Conservation (phyloP, 225 moss, liverwort and hornwort species). For the Climacium dendroides region DNA sequence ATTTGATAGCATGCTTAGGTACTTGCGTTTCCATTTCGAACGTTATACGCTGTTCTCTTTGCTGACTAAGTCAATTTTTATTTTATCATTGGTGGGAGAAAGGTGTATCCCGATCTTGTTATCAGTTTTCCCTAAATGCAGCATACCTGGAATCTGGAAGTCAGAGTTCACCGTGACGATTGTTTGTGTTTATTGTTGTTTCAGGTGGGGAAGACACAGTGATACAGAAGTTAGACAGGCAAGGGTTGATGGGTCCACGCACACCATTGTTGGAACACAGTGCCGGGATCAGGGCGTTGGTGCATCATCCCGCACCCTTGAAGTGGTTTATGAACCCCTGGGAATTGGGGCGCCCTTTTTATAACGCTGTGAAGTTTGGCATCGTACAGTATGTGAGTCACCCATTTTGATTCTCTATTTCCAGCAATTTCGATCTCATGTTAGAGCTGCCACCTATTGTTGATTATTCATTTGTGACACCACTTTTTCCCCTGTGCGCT, state of each 20-base stretch:
- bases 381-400: conserved; percentile 97
- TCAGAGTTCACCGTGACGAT: neutral
- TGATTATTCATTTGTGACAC: neutral
- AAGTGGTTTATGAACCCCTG: conserved; percentile 82
- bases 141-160: neutral
- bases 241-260: conserved; percentile 73
- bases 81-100: neutral
- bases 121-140: neutral
- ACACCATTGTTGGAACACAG: conserved; percentile 74
- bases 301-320: conserved; percentile 77
- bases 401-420: neutral
- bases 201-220: conserved; percentile 87
- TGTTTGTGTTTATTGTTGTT: neutral
- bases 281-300: conserved; percentile 58
- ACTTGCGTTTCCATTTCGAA: conserved; percentile 1
- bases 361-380: conserved; percentile 90
- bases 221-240: conserved; percentile 73
- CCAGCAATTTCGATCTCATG: neutral
- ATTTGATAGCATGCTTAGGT: conserved; percentile 98
- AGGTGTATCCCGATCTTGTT: neutral
- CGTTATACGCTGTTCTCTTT: neutral
- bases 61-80: neutral
- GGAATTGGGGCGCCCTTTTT: conserved; percentile 90
- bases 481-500: neutral
- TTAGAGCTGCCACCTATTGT: neutral